phyloP scores from a whole-genome alignment of 2,329 filamentous ascomycete genomes.

The Fusarium mangiferae region DNA sequence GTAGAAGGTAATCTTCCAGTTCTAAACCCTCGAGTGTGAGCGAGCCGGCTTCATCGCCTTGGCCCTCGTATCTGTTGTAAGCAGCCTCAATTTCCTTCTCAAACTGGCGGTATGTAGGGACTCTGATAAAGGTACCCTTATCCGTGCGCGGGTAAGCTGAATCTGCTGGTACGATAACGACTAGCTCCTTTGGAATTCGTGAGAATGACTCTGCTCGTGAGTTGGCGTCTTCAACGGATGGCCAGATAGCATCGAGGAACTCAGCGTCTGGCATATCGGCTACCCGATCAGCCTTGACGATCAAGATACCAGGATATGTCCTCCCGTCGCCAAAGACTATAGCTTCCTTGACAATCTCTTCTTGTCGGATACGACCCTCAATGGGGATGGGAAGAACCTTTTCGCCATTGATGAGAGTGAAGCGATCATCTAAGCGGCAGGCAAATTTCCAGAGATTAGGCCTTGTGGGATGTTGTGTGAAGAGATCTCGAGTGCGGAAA shows the following conservation, averaged over 20 bases:
- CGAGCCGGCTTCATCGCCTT: neutral
- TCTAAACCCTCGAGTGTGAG: conserved; percentile 27
- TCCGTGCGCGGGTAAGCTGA: conserved; percentile 61
- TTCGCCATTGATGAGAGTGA: conserved; percentile 60
- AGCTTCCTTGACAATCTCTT: conserved; percentile 63
- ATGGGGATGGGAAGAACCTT: conserved; percentile 58
- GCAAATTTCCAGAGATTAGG: conserved; percentile 58
- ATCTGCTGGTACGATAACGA: conserved; percentile 58
- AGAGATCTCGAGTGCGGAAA: conserved; percentile 58
- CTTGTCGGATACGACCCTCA: conserved; percentile 65
- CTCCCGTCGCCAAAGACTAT: conserved; percentile 67
- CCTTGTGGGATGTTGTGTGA: conserved; percentile 54
- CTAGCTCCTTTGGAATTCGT: conserved; percentile 62
- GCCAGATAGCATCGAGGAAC: conserved; percentile 60
- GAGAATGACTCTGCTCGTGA: conserved; percentile 61
- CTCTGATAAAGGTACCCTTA: conserved; percentile 65
- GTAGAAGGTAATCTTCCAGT: conserved; percentile 46
- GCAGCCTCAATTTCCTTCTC: conserved; percentile 55
- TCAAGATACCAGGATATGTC: conserved; percentile 62
- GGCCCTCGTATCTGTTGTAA: conserved; percentile 44
- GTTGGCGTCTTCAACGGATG: conserved; percentile 63
- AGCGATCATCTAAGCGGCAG: conserved; percentile 56
- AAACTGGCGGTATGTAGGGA: conserved; percentile 59
- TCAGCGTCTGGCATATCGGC: conserved; percentile 54
- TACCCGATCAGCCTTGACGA: conserved; percentile 61